Evolutionary conservation across 805 yeast genomes (phyloP).

Genomic region (Hanseniaspora taiwanica): DNA sequence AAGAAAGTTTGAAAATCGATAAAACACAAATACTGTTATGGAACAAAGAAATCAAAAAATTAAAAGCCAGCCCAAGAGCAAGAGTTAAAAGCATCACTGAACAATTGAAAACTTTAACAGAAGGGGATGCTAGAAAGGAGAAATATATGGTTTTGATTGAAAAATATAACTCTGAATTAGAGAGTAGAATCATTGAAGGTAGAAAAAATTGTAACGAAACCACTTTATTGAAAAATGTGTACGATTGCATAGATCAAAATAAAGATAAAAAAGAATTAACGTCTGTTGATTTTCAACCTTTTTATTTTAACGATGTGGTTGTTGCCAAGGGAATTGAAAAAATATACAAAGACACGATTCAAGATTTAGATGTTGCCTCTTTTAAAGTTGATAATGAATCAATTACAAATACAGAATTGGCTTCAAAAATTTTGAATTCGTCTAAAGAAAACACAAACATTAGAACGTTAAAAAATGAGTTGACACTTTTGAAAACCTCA

Average conservation of each 20-base stretch:
- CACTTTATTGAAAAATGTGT: slow-evolving; percentile 31
- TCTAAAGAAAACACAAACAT: slow-evolving; percentile 16
- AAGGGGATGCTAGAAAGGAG: slow-evolving; percentile 13
- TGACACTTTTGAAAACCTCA: slow-evolving; percentile 17
- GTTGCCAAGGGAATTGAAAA: slow-evolving; percentile 12
- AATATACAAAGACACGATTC: slow-evolving; percentile 15
- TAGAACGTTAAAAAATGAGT: slow-evolving; percentile 15
- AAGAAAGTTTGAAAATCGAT: slow-evolving; percentile 55
- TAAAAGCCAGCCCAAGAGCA: slow-evolving; percentile 30
- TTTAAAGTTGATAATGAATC: slow-evolving; percentile 12
- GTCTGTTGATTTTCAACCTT: slow-evolving; percentile 22
- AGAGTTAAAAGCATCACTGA: not conserved
- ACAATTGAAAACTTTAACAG: not conserved
- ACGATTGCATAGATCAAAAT: slow-evolving; percentile 17
- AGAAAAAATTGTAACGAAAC: slow-evolving; percentile 30
- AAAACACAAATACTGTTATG: slow-evolving; percentile 58
- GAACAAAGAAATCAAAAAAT: slow-evolving; percentile 58
- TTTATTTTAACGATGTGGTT: slow-evolving; percentile 24
- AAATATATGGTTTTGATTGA: slow-evolving; percentile 14
- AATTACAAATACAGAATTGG: slow-evolving; percentile 7
- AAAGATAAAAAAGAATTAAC: slow-evolving; percentile 13
- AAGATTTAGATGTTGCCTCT: slow-evolving; percentile 8
- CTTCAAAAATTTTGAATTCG: slow-evolving; percentile 5
- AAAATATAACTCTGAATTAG: slow-evolving; percentile 15
- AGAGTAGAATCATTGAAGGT: slow-evolving; percentile 12